Conservation (phyloP, 2,329 filamentous ascomycete genomes). For the Ophiostoma novo-ulmi region DNA sequence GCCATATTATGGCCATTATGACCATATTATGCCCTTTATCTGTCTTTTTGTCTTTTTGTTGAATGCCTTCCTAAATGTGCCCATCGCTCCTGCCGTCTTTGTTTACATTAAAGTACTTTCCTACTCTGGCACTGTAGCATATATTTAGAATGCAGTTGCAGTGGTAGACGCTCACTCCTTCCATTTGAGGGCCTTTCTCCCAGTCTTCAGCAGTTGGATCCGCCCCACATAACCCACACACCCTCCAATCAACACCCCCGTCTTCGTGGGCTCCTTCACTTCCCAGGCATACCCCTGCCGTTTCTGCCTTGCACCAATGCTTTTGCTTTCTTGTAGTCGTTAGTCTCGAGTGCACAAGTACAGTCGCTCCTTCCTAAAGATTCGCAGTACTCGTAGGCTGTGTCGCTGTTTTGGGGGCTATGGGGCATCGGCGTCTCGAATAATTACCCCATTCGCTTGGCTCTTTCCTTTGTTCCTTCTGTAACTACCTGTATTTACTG, state of each 20-base stretch:
- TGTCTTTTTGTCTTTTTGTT: neutral
- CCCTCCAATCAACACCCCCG: conserved; percentile 25
- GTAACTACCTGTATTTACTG: neutral
- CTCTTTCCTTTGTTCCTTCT: conserved; percentile 12
- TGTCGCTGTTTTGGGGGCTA: neutral
- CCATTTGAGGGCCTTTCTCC: conserved; percentile 13
- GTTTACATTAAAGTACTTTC: neutral
- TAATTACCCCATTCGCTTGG: conserved; percentile 13
- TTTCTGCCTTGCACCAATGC: conserved; percentile 11
- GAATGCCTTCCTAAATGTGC: neutral
- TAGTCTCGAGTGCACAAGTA: too few relatives aligned
- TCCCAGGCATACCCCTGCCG: conserved; percentile 27
- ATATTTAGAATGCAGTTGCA: neutral
- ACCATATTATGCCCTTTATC: neutral
- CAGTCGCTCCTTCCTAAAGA: too few relatives aligned
- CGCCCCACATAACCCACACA: conserved; percentile 22
- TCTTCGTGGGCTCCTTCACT: conserved; percentile 14
- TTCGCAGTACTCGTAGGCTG: neutral
- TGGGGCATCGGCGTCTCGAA: conserved; percentile 14
- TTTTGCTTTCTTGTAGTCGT: too few relatives aligned
- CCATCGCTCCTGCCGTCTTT: conserved; percentile 2
- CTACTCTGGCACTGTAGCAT: neutral
- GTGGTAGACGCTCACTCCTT: neutral
- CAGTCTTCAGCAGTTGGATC: conserved; percentile 7
- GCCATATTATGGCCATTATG: neutral